These are phyloP conservation scores for Euphrasia arctica DNA, from an alignment of 305 asterid genomes.

Conservation along the genomic window DNA sequence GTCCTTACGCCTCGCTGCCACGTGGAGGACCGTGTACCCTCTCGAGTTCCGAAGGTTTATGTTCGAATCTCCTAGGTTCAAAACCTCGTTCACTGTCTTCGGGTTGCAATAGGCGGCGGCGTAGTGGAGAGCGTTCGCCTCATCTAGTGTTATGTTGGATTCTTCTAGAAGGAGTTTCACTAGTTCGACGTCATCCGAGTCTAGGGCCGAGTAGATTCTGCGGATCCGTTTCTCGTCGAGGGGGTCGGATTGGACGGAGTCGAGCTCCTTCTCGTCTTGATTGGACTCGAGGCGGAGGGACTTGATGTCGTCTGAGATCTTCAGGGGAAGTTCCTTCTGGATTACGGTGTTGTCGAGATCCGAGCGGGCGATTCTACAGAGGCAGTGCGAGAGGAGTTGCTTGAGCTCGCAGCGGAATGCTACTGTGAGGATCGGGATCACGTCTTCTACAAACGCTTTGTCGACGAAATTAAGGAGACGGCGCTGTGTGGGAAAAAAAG, in stretches of 20 bases:
- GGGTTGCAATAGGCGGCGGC: slow-evolving; percentile 78
- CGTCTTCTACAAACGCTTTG: slow-evolving; percentile 59
- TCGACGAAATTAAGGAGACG: slow-evolving; percentile 56
- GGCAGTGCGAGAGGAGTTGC: slow-evolving; percentile 44
- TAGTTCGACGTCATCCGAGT: slow-evolving; percentile 68
- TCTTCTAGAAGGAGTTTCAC: slow-evolving; percentile 61
- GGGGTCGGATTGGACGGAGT: slow-evolving; percentile 35
- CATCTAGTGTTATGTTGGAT: slow-evolving; percentile 61
- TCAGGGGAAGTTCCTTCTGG: slow-evolving; percentile 63
- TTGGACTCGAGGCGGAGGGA: slow-evolving; percentile 35
- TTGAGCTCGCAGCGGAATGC: slow-evolving; percentile 48
- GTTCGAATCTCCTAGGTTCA: slow-evolving; percentile 47
- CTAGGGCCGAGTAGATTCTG: slow-evolving; percentile 70
- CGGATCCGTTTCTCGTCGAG: slow-evolving; percentile 44
- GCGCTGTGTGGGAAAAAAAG: slow-evolving; percentile 37
- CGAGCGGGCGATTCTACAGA: slow-evolving; percentile 46
- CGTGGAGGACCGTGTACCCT: slow-evolving; percentile 69
- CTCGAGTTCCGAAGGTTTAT: slow-evolving; percentile 60
- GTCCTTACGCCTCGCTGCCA: slow-evolving; percentile 83
- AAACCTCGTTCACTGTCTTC: slow-evolving; percentile 57
- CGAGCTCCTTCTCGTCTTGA: slow-evolving; percentile 39
- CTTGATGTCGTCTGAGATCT: slow-evolving; percentile 34
- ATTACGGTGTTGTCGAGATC: slow-evolving; percentile 48
- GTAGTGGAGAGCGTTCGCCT: slow-evolving; percentile 72
- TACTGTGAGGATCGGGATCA: slow-evolving; percentile 55